phyloP scores from a whole-genome alignment of 805 yeast genomes.

The Lipomyces kockii region DNA sequence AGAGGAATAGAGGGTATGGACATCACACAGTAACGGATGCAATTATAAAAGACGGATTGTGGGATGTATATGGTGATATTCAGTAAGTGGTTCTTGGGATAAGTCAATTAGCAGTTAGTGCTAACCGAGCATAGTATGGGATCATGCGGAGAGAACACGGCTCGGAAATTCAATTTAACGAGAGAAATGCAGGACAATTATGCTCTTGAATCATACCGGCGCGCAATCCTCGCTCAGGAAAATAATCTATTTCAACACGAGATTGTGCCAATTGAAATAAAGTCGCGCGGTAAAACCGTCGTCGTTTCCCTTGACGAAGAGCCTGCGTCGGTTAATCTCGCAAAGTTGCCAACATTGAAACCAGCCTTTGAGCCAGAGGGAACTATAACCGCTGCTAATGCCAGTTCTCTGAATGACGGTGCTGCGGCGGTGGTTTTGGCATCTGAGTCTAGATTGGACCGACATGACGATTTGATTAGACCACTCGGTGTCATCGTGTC shows the following conservation, averaged over 20 bases:
- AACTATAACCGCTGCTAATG: conserved; percentile 94
- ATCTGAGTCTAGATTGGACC: conserved; percentile 74
- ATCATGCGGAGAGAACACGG: conserved; percentile 93
- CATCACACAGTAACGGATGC: conserved; percentile 61
- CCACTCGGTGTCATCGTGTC: conserved; percentile 77
- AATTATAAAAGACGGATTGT: conserved; percentile 76
- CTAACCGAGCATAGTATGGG: conserved; percentile 68
- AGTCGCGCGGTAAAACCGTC: conserved; percentile 69
- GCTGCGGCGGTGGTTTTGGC: conserved; percentile 90
- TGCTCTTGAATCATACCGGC: conserved; percentile 79
- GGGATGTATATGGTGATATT: conserved; percentile 77
- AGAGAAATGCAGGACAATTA: conserved; percentile 86
- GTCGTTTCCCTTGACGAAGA: conserved; percentile 78
- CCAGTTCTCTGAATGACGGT: conserved; percentile 93
- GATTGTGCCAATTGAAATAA: conserved; percentile 81
- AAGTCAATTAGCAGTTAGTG: not conserved
- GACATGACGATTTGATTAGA: conserved; percentile 59
- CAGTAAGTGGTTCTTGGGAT: conserved; percentile 36
- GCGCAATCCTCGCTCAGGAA: conserved; percentile 72
- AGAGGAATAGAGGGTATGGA: conserved; percentile 51
- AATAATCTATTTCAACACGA: conserved; percentile 77
- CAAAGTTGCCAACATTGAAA: conserved; percentile 73
- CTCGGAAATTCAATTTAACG: conserved; percentile 69
- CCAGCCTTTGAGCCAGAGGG: conserved; percentile 92
- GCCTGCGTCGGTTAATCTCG: conserved; percentile 68